Percentiles rank a stretch among this genome's conserved stretches.
phyloP scores from a whole-genome alignment of 2,329 filamentous ascomycete species.

The Colletotrichum destructivum region DNA sequence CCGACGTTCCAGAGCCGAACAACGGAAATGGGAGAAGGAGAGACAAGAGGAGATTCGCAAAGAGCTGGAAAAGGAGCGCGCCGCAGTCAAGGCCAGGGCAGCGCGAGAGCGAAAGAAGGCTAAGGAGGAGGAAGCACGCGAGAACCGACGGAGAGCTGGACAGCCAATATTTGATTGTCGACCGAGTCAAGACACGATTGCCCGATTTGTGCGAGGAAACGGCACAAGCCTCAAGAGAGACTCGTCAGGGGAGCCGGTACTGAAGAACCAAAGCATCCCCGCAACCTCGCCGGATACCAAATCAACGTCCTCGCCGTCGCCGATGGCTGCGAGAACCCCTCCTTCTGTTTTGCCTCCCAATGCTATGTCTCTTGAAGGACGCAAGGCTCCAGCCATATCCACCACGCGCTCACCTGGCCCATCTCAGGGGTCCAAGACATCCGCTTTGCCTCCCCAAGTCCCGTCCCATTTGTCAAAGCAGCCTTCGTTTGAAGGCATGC shows the following conservation, averaged over 20 bases:
- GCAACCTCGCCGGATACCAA: slow-evolving; percentile 16
- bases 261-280: not conserved
- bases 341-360: not conserved
- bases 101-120: slow-evolving; percentile 70
- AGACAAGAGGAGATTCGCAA: slow-evolving; percentile 67
- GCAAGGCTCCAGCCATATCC: not conserved
- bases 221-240: slow-evolving; percentile 50
- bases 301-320: slow-evolving; percentile 18
- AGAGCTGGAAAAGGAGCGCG: slow-evolving; percentile 66
- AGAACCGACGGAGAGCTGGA: slow-evolving; percentile 66
- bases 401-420: slow-evolving; percentile 27
- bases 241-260: slow-evolving; percentile 31
- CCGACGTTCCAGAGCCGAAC: slow-evolving; percentile 60
- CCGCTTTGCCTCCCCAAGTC: not conserved
- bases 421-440: not conserved
- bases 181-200: slow-evolving; percentile 72
- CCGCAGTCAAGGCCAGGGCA: slow-evolving; percentile 62
- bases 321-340: not conserved
- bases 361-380: not conserved
- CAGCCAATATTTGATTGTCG: slow-evolving; percentile 68
- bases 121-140: slow-evolving; percentile 64
- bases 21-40: slow-evolving; percentile 57
- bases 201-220: slow-evolving; percentile 64
- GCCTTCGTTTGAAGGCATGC: not conserved
- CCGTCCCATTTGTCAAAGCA: not conserved